Percentiles rank a stretch among this genome's conserved stretches.
These are phyloP conservation scores for Ganoderma meredithae DNA, from an alignment of 1,284 basidiomycete species.

Conservation along the genomic window DNA sequence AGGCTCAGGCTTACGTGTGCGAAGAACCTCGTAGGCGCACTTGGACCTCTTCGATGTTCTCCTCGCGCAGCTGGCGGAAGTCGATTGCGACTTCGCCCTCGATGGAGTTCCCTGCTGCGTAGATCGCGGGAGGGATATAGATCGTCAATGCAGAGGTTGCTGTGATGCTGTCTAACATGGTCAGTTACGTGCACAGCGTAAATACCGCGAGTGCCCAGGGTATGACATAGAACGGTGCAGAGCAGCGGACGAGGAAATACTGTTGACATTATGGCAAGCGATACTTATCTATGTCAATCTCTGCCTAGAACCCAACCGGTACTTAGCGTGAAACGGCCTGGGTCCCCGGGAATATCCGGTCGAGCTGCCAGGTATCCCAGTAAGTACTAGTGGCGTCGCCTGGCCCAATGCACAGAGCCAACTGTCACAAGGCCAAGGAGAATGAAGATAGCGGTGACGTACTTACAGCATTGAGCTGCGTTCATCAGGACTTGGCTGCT, in stretches of 20 bases:
- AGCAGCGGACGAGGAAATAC: too few relatives aligned
- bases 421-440: neutral
- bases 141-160: neutral
- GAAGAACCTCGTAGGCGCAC: conserved; percentile 14
- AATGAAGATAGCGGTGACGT: neutral
- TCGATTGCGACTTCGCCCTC: conserved; percentile 25
- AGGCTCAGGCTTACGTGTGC: conserved; percentile 4
- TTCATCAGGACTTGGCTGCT: neutral
- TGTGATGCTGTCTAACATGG: neutral
- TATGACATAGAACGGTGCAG: too few relatives aligned
- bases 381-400: neutral
- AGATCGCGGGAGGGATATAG: conserved; percentile 16
- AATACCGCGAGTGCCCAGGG: too few relatives aligned
- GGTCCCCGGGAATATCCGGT: neutral
- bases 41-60: conserved; percentile 22
- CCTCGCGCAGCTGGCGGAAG: conserved; percentile 19
- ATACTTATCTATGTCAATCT: neutral
- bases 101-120: conserved; percentile 11
- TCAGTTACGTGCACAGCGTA: neutral
- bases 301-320: too few relatives aligned
- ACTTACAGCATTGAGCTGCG: neutral
- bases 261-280: neutral
- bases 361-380: neutral
- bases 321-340: too few relatives aligned
- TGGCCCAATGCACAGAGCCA: neutral